These are phyloP conservation scores for Beauveria sp. DNA, from an alignment of 2,329 filamentous ascomycete genomes.

Conservation along the genomic window DNA sequence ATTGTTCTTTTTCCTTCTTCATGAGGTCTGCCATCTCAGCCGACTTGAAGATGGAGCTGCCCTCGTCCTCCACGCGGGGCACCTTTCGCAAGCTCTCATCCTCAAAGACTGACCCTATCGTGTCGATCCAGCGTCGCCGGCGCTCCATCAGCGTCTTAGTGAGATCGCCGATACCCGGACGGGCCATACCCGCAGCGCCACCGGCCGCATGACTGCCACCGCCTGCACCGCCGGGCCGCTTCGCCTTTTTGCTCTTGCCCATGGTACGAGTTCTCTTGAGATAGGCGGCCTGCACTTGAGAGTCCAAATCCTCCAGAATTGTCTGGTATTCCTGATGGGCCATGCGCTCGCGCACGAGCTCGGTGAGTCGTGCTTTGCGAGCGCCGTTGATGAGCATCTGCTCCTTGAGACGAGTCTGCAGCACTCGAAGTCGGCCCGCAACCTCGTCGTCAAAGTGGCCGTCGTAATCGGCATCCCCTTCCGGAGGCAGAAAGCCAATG, in stretches of 20 bases:
- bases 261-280: constrained; percentile 91
- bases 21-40: constrained; percentile 65
- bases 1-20: constrained; percentile 69
- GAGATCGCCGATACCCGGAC: constrained; percentile 82
- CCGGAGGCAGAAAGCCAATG: constrained; percentile 74
- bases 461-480: constrained; percentile 69
- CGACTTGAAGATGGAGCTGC: constrained; percentile 65
- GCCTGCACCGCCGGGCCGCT: constrained; percentile 66
- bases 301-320: constrained; percentile 92
- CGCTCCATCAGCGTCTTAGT: constrained; percentile 91
- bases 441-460: constrained; percentile 91
- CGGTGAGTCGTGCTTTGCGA: constrained; percentile 76
- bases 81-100: constrained; percentile 69
- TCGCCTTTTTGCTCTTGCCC: constrained; percentile 89
- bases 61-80: constrained; percentile 56
- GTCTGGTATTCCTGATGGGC: constrained; percentile 95
- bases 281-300: constrained; percentile 90
- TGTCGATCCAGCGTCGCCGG: constrained; percentile 80
- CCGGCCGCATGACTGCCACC: constrained; percentile 60
- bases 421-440: constrained; percentile 74
- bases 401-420: constrained; percentile 76
- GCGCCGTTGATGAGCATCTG: constrained; percentile 85
- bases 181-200: constrained; percentile 48
- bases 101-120: constrained; percentile 84
- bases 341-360: constrained; percentile 86